Conservation (phyloP, 2,329 filamentous ascomycete genomes). For the Scedosporium dehoogii region DNA sequence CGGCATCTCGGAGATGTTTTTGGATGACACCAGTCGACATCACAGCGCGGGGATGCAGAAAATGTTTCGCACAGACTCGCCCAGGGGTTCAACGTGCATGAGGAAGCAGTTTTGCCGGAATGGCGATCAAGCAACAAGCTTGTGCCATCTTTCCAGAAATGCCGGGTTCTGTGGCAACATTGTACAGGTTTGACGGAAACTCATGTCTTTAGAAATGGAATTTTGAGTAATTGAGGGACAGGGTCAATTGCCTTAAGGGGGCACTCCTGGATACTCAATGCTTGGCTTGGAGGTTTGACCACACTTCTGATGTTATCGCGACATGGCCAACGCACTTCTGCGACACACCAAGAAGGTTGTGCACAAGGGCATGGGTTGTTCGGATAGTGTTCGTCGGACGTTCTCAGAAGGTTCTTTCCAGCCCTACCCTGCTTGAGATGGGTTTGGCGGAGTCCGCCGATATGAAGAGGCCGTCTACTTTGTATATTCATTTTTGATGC, state of each 20-base stretch:
- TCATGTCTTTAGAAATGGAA: background rate
- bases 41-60: background rate
- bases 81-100: conserved; percentile 1
- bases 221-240: background rate
- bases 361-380: background rate
- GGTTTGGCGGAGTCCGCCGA: too few species aligned
- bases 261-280: background rate
- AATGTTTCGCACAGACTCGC: background rate
- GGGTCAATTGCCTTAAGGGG: background rate
- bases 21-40: too few species aligned
- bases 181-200: background rate
- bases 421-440: too few species aligned
- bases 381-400: background rate
- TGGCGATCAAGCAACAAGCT: conserved; percentile 5
- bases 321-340: background rate
- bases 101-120: background rate
- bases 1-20: too few species aligned
- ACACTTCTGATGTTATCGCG: background rate
- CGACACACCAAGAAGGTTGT: background rate
- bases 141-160: background rate
- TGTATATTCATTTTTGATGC: too few species aligned
- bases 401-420: background rate
- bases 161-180: background rate
- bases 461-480: too few species aligned
- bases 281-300: background rate